Base-by-base conservation (phyloP, 352 stramenopile genomes). In the Chrysophaeum taylorii region DNA sequence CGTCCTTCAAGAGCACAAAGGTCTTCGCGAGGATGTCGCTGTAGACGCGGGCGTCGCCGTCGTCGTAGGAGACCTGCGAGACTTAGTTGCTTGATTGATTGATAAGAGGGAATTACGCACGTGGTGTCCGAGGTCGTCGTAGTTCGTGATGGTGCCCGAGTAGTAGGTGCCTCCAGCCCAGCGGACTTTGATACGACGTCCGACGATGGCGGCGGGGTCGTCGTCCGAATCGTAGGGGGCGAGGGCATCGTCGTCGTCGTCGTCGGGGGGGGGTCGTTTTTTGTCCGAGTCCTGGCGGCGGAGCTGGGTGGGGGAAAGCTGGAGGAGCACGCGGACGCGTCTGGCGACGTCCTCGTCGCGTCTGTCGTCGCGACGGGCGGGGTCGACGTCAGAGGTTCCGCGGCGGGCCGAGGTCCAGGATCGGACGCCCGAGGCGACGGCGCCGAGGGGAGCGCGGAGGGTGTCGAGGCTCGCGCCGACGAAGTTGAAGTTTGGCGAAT, bases 51-150 rank as follows among this genome's bases (percentile, higher is more conserved):
- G 7, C 27, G 53, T 85, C n/a, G 60, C 86, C 42, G 82, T 86
- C 68, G 75, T 76, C 1, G 78, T 84, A 74, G 78, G 76, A 1
- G 63, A n/a, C n/a, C n/a, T n/a, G n/a, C n/a, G n/a, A n/a, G n/a
- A n/a, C n/a, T n/a, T n/a, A n/a, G n/a, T n/a, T n/a, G n/a, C n/a
- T n/a, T n/a, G n/a, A n/a, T n/a, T n/a, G n/a, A n/a, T n/a, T n/a
- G n/a, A n/a, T n/a, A n/a, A n/a, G n/a, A n/a, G n/a, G n/a, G n/a
- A n/a, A n/a, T n/a, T n/a, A n/a, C n/a, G n/a, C n/a, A 76, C 25
- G 75, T 70, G 0, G 79, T 81, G 38, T 79, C 81, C 27, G 81
- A 85, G 57, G 66, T 66, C 33, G 78, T 85, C 29, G 75, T 82
- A 69, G 73, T 70, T 31, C 70, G 84, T 4, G 64, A 75, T 53